Base-by-base conservation (phyloP, 331 rosid species). In the Spiraea crenata region DNA sequence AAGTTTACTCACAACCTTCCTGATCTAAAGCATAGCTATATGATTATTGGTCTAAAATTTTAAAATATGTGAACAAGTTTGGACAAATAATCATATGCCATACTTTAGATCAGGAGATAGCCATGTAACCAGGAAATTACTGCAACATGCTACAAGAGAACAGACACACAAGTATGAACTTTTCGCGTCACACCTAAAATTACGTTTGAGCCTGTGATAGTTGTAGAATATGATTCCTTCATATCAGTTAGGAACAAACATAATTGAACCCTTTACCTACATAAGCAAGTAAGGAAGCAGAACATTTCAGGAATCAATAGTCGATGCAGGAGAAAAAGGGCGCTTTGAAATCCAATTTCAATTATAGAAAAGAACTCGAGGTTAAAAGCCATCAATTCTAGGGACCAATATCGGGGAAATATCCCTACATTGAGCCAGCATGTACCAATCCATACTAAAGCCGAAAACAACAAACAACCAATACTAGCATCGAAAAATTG, bases 401-500 rank as follows among this genome's bases (percentile, higher is more conserved):
- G 31, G 31, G 31, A 25, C 2, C 31, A 25, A 25, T 25, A 25
- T 25, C 31, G 31, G 31, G 31, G 31, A 25, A 25, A 25, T 25
- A 25, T 25, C 31, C 40, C 25, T 34, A 34, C 15, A 14, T 31
- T 2, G 7, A 31, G 31, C 20, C 38, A 19, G 5, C 48, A 41
- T 64, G 55, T 14, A 5, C 44, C 57, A 1, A 57, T 46, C 48
- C 20, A 56, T 16, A 39, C 42, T 38, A 38, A 60, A 19, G 20
- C 50, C 15, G 57, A 15, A 3, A 39, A 25, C 31, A 45, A 19
- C 44, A 44, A 17, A 65, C 62, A 60, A 44, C 44, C 45, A 14
- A 69, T n/a, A 70, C 14, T 9, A 16, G 69, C 4, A 49, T 12
- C 25, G n/a, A 44, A 56, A 55, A 57, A 65, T 56, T 48, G 67